Percentiles rank a stretch among this genome's conserved stretches.
These are phyloP conservation scores for Oryza longistaminata DNA, from an alignment of 176 grass and related monocot genomes.

Conservation along the genomic window DNA sequence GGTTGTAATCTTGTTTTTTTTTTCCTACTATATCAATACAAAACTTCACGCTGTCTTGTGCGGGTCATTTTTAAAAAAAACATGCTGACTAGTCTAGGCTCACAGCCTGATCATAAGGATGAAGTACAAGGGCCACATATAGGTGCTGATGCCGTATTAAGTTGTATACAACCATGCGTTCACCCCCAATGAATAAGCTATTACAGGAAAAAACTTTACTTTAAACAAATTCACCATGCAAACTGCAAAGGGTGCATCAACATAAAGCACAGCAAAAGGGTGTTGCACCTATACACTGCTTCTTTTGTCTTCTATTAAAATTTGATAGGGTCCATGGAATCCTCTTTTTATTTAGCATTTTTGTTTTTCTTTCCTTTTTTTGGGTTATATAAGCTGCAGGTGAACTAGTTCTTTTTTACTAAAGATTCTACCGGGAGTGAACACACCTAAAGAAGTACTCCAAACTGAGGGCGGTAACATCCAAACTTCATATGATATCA, in stretches of 20 bases:
- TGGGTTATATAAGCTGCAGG: conserved; percentile 13
- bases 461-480: conserved; percentile 10
- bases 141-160: too few relatives aligned
- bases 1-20: too few relatives aligned
- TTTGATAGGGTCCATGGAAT: neutral
- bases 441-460: neutral
- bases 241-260: neutral
- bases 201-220: too few relatives aligned
- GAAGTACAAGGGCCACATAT: too few relatives aligned
- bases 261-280: neutral
- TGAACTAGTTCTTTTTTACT: neutral
- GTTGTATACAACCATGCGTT: too few relatives aligned
- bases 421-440: neutral
- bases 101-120: too few relatives aligned
- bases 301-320: neutral
- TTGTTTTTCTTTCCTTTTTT: neutral
- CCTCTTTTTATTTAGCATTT: neutral
- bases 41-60: too few relatives aligned
- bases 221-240: too few relatives aligned
- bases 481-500: conserved; percentile 5
- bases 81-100: too few relatives aligned
- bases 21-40: too few relatives aligned
- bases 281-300: neutral
- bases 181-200: too few relatives aligned
- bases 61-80: too few relatives aligned